Conservation (phyloP, 495 filamentous ascomycete species). For the Penicillium egyptiacum region DNA sequence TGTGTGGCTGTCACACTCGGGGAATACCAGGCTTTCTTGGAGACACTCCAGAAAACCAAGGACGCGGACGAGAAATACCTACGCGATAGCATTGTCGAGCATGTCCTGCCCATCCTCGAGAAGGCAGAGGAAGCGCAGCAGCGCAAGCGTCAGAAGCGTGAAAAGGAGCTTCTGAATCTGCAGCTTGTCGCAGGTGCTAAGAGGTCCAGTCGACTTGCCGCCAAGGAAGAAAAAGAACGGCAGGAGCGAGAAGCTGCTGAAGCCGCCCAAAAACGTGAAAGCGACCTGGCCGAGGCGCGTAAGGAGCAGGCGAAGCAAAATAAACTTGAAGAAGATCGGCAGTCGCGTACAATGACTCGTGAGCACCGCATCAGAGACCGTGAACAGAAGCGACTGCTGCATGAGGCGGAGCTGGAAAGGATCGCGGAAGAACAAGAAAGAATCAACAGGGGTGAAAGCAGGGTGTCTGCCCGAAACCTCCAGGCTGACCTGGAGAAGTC, state of each 20-base stretch:
- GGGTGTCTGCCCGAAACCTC: conserved; percentile 75
- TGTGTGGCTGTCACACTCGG: conserved; percentile 78
- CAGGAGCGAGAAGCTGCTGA: conserved; percentile 68
- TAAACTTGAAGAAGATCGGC: conserved; percentile 72
- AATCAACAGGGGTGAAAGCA: conserved; percentile 58
- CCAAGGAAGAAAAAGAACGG: conserved; percentile 75
- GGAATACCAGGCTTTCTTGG: conserved; percentile 74
- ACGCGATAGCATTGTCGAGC: conserved; percentile 63
- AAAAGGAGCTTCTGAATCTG: conserved; percentile 76
- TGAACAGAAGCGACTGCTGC: conserved; percentile 72
- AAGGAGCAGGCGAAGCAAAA: conserved; percentile 68
- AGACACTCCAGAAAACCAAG: conserved; percentile 66
- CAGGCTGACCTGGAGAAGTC: conserved; percentile 75
- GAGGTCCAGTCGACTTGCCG: conserved; percentile 81
- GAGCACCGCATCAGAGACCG: conserved; percentile 82
- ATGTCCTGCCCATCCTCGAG: conserved; percentile 80
- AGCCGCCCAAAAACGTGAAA: conserved; percentile 67
- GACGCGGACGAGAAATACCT: conserved; percentile 81
- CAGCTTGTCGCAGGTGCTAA: conserved; percentile 91
- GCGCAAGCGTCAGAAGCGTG: conserved; percentile 61
- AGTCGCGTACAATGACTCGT: conserved; percentile 78
- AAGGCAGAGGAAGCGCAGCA: conserved; percentile 75
- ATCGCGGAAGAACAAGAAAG: conserved; percentile 76
- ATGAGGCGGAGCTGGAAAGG: conserved; percentile 78
- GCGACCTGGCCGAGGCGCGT: conserved; percentile 62